Evolutionary conservation across 2,329 filamentous ascomycete genomes (phyloP).

Genomic region (Fusarium pseudocircinatum): DNA sequence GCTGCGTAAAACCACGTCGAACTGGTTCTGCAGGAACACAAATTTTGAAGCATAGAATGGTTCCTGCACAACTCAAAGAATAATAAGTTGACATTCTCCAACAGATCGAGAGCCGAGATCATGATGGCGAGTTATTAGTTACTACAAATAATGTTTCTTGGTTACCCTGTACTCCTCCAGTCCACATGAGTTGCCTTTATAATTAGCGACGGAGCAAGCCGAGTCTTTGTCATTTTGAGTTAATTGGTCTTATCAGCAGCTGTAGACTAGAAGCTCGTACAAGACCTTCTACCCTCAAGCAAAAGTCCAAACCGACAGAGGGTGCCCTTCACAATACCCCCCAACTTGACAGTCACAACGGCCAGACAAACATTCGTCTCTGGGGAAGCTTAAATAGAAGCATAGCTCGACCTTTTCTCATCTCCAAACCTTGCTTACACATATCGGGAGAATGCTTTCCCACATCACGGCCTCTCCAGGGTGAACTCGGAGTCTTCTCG

Average conservation of each 20-base stretch:
- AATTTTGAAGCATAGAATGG: accelerated
- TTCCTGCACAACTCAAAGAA: accelerated
- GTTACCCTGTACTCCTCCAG: background rate
- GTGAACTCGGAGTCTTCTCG: background rate
- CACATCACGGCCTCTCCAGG: background rate
- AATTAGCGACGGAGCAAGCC: accelerated
- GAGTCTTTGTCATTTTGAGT: background rate
- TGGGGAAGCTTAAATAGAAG: background rate
- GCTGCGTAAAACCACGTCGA: too few species aligned
- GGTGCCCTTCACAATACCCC: accelerated
- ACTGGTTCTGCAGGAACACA: too few species aligned
- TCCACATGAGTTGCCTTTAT: background rate
- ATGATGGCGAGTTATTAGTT: accelerated
- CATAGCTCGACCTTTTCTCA: background rate
- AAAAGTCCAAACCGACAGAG: background rate
- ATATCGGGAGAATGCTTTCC: background rate
- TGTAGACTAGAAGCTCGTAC: accelerated
- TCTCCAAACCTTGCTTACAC: background rate
- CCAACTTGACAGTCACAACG: accelerated
- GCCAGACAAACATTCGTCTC: accelerated
- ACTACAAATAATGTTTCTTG: background rate
- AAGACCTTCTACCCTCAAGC: accelerated
- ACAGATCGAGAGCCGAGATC: background rate
- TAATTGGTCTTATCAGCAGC: accelerated
- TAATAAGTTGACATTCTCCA: accelerated